Base-by-base conservation (phyloP, 2,329 filamentous ascomycete species). In the Apiospora sp. region DNA sequence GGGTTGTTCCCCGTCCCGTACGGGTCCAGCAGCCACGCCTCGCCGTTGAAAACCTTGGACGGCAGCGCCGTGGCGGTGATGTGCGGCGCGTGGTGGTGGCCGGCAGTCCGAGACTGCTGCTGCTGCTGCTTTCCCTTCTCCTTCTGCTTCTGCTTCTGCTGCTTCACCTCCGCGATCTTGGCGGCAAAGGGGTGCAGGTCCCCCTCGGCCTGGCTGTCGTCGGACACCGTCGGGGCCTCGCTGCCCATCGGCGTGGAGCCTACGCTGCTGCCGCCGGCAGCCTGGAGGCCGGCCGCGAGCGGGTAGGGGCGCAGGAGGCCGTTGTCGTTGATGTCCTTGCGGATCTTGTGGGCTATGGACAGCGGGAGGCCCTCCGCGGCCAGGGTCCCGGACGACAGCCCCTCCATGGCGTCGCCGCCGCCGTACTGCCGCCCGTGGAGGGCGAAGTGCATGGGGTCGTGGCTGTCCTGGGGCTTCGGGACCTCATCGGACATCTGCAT, bases 1-100 rank as follows among this genome's bases (percentile, higher is more conserved):
- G 58, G 58, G 30, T 64, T 64, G 19, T 64, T 41, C 19, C 58
- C 58, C 58, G 58, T 64, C 30, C 58, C 58, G 58, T 64, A 64
- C 4, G 58, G 58, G 19, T 64, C 58, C 58, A 64, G 34, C 19
- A 64, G 58, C 58, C 58, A 64, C 3, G 58, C 58, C 34, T 64
- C 58, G 10, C 58, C 58, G 8, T 64, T 64, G 58, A 64, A 64
- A 19, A 64, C 58, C 22, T 64, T 64, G 19, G 19, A n/a, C 4
- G 58, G 58, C 30, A 64, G 1, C 3, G 58, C 30, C 8, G 58
- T 10, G 1, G 34, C 58, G 16, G 58, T 41, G 22, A 41, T 64
- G 46, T 49, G 19, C 7, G 10, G 19, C 22, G 19, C 58, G 46
- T 6, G 7, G n/a, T 64, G 54, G 54, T 22, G 14, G 10, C 34